Conservation (phyloP, 2,329 filamentous ascomycete genomes). For the Colletotrichum chlorophyti region DNA sequence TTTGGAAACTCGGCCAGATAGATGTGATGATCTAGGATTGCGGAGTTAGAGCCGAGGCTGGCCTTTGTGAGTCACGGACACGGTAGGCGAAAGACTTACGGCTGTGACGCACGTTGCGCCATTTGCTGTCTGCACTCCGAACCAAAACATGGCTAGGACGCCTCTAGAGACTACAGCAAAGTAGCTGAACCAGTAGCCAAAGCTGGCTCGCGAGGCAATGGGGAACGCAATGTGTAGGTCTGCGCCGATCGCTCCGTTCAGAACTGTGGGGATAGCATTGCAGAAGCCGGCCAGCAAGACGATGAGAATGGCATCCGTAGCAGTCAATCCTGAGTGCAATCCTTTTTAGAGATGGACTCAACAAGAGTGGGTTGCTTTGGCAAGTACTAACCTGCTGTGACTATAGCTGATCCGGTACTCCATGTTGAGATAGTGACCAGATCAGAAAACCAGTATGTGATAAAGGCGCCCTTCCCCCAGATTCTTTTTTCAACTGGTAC, state of each 20-base stretch:
- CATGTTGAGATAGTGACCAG: slow-evolving; percentile 43
- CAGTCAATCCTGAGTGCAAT: slow-evolving; percentile 40
- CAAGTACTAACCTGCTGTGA: slow-evolving; percentile 33
- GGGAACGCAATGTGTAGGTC: slow-evolving; percentile 45
- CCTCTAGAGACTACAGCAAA: slow-evolving; percentile 48
- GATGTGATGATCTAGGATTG: slow-evolving; percentile 40
- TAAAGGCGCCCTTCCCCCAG: slow-evolving; percentile 47
- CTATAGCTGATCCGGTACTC: slow-evolving; percentile 37
- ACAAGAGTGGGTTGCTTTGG: neutral
- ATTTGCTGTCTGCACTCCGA: slow-evolving; percentile 42
- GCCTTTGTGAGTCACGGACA: neutral
- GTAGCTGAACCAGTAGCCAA: slow-evolving; percentile 43
- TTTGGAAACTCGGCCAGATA: slow-evolving; percentile 47
- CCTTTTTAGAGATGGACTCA: neutral
- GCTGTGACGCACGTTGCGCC: slow-evolving; percentile 33
- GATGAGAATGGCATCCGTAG: slow-evolving; percentile 54
- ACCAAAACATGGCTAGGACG: slow-evolving; percentile 50
- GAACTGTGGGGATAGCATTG: slow-evolving; percentile 51
- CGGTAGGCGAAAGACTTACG: neutral
- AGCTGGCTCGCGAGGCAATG: slow-evolving; percentile 50
- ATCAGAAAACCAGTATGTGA: slow-evolving; percentile 51
- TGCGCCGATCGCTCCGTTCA: slow-evolving; percentile 47
- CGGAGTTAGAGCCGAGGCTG: neutral
- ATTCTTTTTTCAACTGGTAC: slow-evolving; percentile 47
- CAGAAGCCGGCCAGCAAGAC: slow-evolving; percentile 54